Evolutionary conservation across 352 stramenopile genomes (phyloP), one percentile per base, ranked within the genome.

Genomic region (Phytophthora pisi): DNA sequence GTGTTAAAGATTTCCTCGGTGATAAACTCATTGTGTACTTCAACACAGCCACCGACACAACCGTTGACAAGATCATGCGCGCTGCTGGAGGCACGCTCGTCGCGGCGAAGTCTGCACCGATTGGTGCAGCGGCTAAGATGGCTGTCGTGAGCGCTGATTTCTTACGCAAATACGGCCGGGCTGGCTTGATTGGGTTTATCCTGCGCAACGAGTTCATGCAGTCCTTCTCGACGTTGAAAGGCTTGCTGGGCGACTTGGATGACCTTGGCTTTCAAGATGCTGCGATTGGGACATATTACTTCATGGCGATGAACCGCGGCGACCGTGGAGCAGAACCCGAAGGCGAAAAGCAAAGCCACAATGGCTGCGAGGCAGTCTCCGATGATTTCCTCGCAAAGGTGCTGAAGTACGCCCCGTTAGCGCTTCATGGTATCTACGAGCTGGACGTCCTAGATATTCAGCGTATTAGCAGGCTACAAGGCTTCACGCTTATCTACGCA

Each of bases 141-240:
- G 88, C 87, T 1, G 88, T 96, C 9, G 86, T 95, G 31, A 95
- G 88, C 56, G 88, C 86, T 0, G 86, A 95, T 55, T 95, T 95
- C 64, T 74, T 96, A 51, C 82, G 85, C 13, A 96, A 94, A 58
- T 95, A 96, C 31, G 88, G 88, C 7, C 78, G 83, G 18, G 85
- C 86, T 13, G 88, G 88, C 2, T 70, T 96, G 20, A 62, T 95
- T 42, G 88, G 88, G 0, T 93, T 96, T 60, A 92, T 96, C 20
- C 61, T 96, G 7, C 85, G 87, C 7, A 95, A 96, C 61, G 86
- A 96, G 50, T 95, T 96, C 38, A 93, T 96, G 85, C 86, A 96
- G 50, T 95, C 88, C 0, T 95, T 95, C 58, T 71, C 85, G n/a
- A 96, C 87, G 3, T 56, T 96, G 36, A 94, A 93, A 59, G 84